Evolutionary conservation across 306 rosid genomes (phyloP), one percentile per base, ranked within the genome.

Genomic region (Castanea mollissima): DNA sequence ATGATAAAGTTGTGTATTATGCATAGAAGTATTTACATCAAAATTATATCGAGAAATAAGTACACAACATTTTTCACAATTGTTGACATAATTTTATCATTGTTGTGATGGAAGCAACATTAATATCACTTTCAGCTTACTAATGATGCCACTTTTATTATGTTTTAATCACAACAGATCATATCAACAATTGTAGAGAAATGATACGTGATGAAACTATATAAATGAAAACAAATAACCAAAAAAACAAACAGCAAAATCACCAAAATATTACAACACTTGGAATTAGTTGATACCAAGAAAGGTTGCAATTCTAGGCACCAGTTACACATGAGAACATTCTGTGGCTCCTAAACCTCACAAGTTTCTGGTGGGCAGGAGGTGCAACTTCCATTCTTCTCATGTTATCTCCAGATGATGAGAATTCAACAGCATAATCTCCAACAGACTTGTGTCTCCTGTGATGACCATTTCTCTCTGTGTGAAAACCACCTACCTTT

Each of bases 281-380:
- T 34, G 15, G 54, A 49, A 10, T 49, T 49, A 49, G 54, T 49
- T 49, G 54, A 21, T 1, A 34, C 51, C 25, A 18, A 14, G 51
- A 65, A 8, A 34, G 23, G 51, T 6, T 34, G 51, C 71, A 19
- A 18, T 67, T 67, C 71, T 67, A 67, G 71, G 51, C 27, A 8
- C 27, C 71, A 19, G 57, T 5, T 1, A 76, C 27, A 34, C 79
- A 44, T 16, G 57, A 62, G 41, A 52, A 62, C 20, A 76, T 0
- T 49, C 80, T 57, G 7, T 31, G 80, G 32, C 84, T 55, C 71
- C 34, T 55, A 34, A 44, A 69, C 49, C 73, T 65, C 32, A 69
- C 84, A 32, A 75, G 76, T 49, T 58, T 64, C 65, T 57, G 59
- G 64, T 57, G 5, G 21, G 67, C 31, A 54, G 41, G 41, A 23